phyloP scores from a whole-genome alignment of 805 yeast species.

The Spathaspora arborariae region DNA sequence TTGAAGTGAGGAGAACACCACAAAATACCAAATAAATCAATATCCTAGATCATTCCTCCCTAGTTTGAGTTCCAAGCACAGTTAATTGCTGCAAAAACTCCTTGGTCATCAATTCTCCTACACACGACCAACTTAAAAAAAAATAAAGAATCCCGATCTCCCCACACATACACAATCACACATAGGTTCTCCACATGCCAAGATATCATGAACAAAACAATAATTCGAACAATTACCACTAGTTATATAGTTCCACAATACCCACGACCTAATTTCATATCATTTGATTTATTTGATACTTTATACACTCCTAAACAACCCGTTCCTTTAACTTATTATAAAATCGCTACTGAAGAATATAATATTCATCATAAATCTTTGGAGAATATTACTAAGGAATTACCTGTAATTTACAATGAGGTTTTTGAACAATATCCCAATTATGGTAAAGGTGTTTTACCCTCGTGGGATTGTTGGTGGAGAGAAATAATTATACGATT shows the following conservation, averaged over 20 bases:
- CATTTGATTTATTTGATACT: constrained; percentile 70
- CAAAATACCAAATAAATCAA: no score
- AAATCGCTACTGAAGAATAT: constrained; percentile 39
- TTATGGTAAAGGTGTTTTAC: constrained; percentile 48
- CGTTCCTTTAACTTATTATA: constrained; percentile 50
- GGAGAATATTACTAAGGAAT: constrained; percentile 21
- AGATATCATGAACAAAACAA: not conserved
- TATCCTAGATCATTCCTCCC: no score
- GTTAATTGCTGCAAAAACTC: no score
- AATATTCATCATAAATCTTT: constrained; percentile 32
- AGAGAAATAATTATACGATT: constrained; percentile 40
- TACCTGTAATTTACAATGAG: constrained; percentile 29
- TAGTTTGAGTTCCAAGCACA: no score
- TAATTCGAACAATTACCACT: not conserved
- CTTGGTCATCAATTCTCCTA: no score
- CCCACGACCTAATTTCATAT: constrained; percentile 46
- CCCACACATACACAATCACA: not conserved
- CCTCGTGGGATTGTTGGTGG: constrained; percentile 54
- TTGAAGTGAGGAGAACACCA: no score
- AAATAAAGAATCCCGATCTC: no score
- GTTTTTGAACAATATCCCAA: constrained; percentile 48
- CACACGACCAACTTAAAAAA: no score
- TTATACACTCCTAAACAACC: constrained; percentile 55
- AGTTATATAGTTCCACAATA: constrained; percentile 10
- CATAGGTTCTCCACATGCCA: not conserved